Evolutionary conservation across 2,329 filamentous ascomycete species (phyloP), one percentile per base, ranked within the genome.

Genomic region (Trichoderma sp.): DNA sequence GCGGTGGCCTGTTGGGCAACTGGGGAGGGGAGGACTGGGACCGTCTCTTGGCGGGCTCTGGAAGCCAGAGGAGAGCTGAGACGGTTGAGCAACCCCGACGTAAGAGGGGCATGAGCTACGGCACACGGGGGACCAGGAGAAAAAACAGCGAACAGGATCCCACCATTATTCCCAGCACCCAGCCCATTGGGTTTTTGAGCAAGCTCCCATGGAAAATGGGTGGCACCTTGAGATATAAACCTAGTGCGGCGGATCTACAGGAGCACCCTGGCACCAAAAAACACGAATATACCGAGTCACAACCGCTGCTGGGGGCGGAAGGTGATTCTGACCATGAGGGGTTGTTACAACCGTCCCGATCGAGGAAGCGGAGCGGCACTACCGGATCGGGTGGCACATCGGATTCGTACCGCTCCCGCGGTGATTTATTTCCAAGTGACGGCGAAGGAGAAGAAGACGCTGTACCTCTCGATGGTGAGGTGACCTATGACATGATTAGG

Each of bases 351-450:
- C 27, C 60, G 27, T 77, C 74, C 73, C 68, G 76, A 60, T 77
- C 74, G 73, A 67, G 76, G 67, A 86, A 89, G 71, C 86, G 94
- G 60, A 97, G 94, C 78, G 88, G 88, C 56, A 97, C 94, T 1
- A 86, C 88, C 15, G 90, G 88, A 5, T 97, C 93, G 13, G 90
- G 90, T 48, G 90, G 90, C 71, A 97, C 94, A 1, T 91, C 89
- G 32, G 93, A 94, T 76, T 97, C 94, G 6, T 89, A 91, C 71
- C 91, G 94, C 73, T 97, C 93, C 12, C 84, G 94, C 56, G 93
- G 93, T 2, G 94, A 98, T 79, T 82, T 98, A 13, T 95, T 97
- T 72, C 93, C 93, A 0, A 97, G 93, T 73, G 93, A 97, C 70
- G 87, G 86, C 56, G 88, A 90, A 74, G 93, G 94, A 64, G 93